phyloP scores from a whole-genome alignment of 257 asterid genomes.

The Solanum peruvianum region DNA sequence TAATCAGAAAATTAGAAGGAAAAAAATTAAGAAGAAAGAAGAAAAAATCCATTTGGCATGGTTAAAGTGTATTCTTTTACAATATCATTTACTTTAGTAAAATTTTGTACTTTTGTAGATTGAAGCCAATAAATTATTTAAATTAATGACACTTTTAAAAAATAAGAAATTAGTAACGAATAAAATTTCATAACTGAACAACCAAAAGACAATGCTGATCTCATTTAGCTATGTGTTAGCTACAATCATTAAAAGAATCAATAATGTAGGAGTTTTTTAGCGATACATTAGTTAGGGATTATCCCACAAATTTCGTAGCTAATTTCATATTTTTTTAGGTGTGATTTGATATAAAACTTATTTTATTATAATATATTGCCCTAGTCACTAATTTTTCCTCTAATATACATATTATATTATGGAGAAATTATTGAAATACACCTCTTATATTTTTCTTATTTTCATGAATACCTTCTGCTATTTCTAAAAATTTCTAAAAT shows the following conservation, averaged over 20 bases:
- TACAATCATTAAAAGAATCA: no score
- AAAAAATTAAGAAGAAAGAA: no score
- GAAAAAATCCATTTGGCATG: not conserved
- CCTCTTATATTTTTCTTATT: no score
- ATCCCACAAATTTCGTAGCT: no score
- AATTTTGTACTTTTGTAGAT: no score
- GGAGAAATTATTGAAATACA: no score
- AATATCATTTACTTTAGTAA: not conserved
- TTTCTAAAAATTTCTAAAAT: no score
- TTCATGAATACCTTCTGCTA: no score
- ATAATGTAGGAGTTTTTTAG: not conserved
- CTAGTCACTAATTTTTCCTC: not conserved
- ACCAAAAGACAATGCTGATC: not conserved
- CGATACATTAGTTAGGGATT: not conserved
- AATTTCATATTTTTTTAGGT: not conserved
- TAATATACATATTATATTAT: not conserved
- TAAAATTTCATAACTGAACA: no score
- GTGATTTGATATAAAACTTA: not conserved
- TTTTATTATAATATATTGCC: not conserved
- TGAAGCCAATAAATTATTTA: not conserved
- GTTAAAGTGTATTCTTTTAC: not conserved
- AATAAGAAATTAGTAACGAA: no score
- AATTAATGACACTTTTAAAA: no score
- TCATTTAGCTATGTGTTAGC: not conserved
- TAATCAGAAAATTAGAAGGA: no score